These are phyloP conservation scores for Gossypium stocksii DNA, from an alignment of 345 rosid genomes.

Conservation along the genomic window DNA sequence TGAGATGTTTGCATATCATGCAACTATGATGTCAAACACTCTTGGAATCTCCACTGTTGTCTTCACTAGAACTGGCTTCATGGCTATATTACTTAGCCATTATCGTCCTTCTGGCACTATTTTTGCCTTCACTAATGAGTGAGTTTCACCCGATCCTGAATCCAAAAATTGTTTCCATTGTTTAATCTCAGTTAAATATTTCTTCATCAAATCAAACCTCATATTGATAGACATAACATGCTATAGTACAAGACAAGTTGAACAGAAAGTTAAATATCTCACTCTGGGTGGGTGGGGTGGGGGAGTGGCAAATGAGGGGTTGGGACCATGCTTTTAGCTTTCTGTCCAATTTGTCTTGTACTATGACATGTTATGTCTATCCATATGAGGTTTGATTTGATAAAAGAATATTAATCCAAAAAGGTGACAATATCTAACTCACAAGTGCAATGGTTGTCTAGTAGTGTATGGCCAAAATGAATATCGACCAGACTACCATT, in stretches of 20 bases:
- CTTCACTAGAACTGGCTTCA: constrained; percentile 94
- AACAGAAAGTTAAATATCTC: background rate
- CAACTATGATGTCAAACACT: constrained; percentile 99
- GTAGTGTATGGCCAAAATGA: background rate
- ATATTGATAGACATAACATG: background rate
- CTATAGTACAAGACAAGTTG: background rate
- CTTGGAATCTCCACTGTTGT: constrained; percentile 91
- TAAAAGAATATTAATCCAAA: background rate
- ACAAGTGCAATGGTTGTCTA: background rate
- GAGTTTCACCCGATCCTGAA: background rate
- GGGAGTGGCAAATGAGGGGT: background rate
- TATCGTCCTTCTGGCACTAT: constrained; percentile 95
- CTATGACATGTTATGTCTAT: background rate
- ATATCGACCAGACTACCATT: background rate
- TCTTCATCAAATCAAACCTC: constrained; percentile 1
- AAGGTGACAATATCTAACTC: background rate
- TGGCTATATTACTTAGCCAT: constrained; percentile 90
- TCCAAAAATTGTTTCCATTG: background rate
- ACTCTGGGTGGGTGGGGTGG: background rate
- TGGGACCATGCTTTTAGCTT: background rate
- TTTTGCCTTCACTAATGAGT: constrained; percentile 58
- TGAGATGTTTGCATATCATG: constrained; percentile 99
- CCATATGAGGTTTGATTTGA: background rate
- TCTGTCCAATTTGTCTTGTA: background rate
- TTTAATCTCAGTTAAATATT: background rate